Conservation (phyloP, 805 yeast genomes). For the Kodamaea kakaduensis region DNA sequence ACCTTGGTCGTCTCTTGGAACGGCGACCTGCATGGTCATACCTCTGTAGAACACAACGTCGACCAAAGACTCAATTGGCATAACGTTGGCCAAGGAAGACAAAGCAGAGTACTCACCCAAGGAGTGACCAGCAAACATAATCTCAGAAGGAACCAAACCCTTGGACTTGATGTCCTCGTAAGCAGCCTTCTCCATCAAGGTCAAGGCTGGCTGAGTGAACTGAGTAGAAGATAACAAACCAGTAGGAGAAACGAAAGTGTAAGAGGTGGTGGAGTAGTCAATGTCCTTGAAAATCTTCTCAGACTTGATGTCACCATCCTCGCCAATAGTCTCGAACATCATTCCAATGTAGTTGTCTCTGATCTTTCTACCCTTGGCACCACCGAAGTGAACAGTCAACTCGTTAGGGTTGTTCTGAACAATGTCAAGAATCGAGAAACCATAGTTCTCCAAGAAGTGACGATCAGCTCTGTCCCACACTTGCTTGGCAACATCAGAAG, state of each 20-base stretch:
- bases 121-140: constrained; percentile 98
- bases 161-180: constrained; percentile 95
- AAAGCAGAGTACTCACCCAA: constrained; percentile 98
- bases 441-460: constrained; percentile 90
- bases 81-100: constrained; percentile 94
- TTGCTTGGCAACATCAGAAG: constrained; percentile 84
- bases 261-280: constrained; percentile 73
- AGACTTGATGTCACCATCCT: constrained; percentile 75
- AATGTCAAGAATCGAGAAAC: constrained; percentile 94
- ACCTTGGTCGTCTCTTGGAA: constrained; percentile 92
- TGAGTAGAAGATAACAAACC: constrained; percentile 98
- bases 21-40: constrained; percentile 99
- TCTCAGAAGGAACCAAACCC: constrained; percentile 91
- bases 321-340: constrained; percentile 95
- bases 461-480: constrained; percentile 98
- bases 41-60: constrained; percentile 99
- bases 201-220: constrained; percentile 98
- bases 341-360: constrained; percentile 92
- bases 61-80: constrained; percentile 96
- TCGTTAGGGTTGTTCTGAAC: constrained; percentile 95
- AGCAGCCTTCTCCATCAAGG: constrained; percentile 98
- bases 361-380: constrained; percentile 92
- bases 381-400: constrained; percentile 94
- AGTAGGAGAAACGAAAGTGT: constrained; percentile 86
- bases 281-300: constrained; percentile 96